Evolutionary conservation across 2,329 filamentous ascomycete genomes (phyloP), one percentile per base, ranked within the genome.

Genomic region (Rhinocladiella mackenziei): DNA sequence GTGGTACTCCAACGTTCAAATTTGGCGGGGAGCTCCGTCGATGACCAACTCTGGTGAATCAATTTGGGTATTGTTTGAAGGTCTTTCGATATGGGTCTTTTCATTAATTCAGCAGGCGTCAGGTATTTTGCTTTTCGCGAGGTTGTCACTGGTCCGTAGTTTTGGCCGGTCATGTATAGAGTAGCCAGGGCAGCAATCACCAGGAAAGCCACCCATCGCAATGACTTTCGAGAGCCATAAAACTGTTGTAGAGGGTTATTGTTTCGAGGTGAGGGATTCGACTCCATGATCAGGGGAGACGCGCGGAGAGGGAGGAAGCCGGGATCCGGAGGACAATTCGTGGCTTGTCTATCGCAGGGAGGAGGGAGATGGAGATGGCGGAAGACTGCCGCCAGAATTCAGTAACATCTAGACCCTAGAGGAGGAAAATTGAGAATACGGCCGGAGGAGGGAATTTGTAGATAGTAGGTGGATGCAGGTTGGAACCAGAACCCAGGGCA

Each of bases 1-100:
- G 48, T 53, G n/a, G 46, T 42, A 44, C 62, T 65, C 63, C 63
- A 65, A 30, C 48, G 33, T 22, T 60, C 37, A 22, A 65, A 53
- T 28, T 58, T 58, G 17, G 43, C 39, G 3, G 56, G 56, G 6
- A 58, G 34, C 20, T 56, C 50, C 2, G 31, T 43, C 29, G 54
- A 47, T 5, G 49, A 51, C 56, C 56, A 58, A 45, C 54, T 58
- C 34, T 58, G 56, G 40, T 57, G 56, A n/a, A 58, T 42, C 3
- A 56, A 28, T 23, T 56, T 56, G 3, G 54, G 56, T 15, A 56
- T 50, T 17, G 46, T 46, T 36, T 53, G 50, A 5, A 53, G 39
- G 33, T 50, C 46, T 42, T 48, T 45, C 23, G 50, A 50, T 9
- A 50, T 50, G 3, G 50, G 46, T 35, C 50, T 13, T 36, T 47